Evolutionary conservation across 306 rosid genomes (phyloP).

Genomic region (Rosa lucieae): DNA sequence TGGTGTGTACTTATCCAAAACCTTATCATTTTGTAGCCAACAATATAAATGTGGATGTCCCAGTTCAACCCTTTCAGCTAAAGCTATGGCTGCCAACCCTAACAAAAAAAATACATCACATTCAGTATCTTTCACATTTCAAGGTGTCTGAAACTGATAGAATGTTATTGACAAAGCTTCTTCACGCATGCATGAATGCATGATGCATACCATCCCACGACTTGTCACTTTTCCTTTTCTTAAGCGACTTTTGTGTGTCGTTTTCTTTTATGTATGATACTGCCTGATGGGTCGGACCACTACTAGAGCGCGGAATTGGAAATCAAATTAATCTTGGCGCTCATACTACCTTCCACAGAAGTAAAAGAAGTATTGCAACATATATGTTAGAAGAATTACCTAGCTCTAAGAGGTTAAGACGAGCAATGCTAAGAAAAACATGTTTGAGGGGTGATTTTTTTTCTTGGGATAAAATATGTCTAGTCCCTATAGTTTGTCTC

Average conservation of each 20-base stretch:
- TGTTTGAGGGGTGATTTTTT: not conserved
- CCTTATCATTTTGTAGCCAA: slow-evolving; percentile 10
- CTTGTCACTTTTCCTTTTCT: not conserved
- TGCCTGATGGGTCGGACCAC: not conserved
- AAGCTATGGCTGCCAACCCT: slow-evolving; percentile 9
- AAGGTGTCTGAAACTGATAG: not conserved
- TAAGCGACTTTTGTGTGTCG: not conserved
- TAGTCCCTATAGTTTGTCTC: too few species aligned
- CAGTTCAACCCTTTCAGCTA: slow-evolving; percentile 14
- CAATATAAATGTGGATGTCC: slow-evolving; percentile 6
- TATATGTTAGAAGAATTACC: not conserved
- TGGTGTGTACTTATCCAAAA: slow-evolving; percentile 15
- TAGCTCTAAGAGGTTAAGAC: not conserved
- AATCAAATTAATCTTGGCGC: not conserved
- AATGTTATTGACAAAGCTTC: slow-evolving; percentile 4
- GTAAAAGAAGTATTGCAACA: not conserved
- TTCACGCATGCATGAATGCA: not conserved
- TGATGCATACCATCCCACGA: not conserved
- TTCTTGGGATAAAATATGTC: too few species aligned
- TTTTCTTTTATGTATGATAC: not conserved
- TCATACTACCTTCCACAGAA: not conserved
- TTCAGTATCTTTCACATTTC: not conserved
- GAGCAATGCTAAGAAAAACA: not conserved
- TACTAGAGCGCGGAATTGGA: not conserved
- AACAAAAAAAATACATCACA: not conserved